These are phyloP conservation scores for Lactarius hatsudake DNA, from an alignment of 768 basidiomycete species.

Conservation along the genomic window DNA sequence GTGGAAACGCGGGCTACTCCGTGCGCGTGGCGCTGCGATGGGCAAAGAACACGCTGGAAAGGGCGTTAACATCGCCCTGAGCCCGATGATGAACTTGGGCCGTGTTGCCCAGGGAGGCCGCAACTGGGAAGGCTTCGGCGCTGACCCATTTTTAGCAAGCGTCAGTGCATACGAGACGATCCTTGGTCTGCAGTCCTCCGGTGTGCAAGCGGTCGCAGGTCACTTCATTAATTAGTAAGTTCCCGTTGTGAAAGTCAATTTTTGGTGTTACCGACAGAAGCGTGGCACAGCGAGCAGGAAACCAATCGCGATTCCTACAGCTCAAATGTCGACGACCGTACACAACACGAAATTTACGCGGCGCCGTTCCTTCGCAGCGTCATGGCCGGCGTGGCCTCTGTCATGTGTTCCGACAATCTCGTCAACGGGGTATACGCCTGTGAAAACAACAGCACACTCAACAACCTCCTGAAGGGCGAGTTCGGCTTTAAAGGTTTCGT, in stretches of 20 bases:
- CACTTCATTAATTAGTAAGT: constrained; percentile 74
- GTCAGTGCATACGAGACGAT: constrained; percentile 79
- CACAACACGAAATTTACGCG: constrained; percentile 71
- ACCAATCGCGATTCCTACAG: constrained; percentile 50
- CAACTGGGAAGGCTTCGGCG: constrained; percentile 96
- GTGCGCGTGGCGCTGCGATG: constrained; percentile 72
- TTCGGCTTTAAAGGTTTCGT: constrained; percentile 76
- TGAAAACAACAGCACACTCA: constrained; percentile 67
- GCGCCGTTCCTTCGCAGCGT: constrained; percentile 69
- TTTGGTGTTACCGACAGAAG: neutral
- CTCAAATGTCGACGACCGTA: constrained; percentile 77
- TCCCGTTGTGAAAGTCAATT: neutral
- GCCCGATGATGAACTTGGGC: constrained; percentile 87
- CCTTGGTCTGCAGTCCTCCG: constrained; percentile 73
- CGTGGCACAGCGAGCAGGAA: constrained; percentile 58
- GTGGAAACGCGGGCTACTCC: constrained; percentile 76
- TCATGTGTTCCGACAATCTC: constrained; percentile 78
- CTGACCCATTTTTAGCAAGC: constrained; percentile 81
- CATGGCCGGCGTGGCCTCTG: constrained; percentile 67
- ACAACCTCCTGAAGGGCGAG: constrained; percentile 70
- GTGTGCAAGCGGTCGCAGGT: constrained; percentile 86
- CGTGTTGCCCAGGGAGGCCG: constrained; percentile 78
- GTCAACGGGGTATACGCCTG: constrained; percentile 73
- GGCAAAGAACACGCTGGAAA: constrained; percentile 82
- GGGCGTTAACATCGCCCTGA: constrained; percentile 77